phyloP scores from a whole-genome alignment of 2,329 filamentous ascomycete species.

The Xylaria sp. region DNA sequence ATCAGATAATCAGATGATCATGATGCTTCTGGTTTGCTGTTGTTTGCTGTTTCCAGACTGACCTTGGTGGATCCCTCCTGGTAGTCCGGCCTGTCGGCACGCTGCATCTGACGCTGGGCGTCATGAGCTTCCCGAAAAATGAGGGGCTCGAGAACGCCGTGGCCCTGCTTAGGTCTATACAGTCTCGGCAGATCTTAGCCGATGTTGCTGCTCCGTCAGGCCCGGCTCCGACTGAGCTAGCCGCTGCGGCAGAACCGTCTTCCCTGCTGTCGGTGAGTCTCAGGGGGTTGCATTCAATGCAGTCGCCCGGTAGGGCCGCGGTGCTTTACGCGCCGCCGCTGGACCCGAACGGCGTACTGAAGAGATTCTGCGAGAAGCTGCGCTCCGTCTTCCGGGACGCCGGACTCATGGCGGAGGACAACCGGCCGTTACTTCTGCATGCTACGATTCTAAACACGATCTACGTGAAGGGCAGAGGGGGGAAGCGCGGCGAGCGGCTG shows the following conservation, averaged over 20 bases:
- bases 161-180: slow-evolving; percentile 36
- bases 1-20: background rate
- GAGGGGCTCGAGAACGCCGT: slow-evolving; percentile 41
- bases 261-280: slow-evolving; percentile 43
- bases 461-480: slow-evolving; percentile 52
- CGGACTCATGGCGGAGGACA: slow-evolving; percentile 53
- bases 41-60: background rate
- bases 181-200: slow-evolving; percentile 38
- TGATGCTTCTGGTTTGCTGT: background rate
- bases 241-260: slow-evolving; percentile 1
- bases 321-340: slow-evolving; percentile 61
- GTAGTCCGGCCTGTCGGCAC: slow-evolving; percentile 67
- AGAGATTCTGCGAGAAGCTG: slow-evolving; percentile 53
- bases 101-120: slow-evolving; percentile 79
- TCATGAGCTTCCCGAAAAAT: slow-evolving; percentile 64
- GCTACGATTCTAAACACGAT: slow-evolving; percentile 83
- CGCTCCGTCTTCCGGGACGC: slow-evolving; percentile 48
- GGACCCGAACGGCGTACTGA: slow-evolving; percentile 48
- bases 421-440: slow-evolving; percentile 66
- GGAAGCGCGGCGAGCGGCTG: slow-evolving; percentile 35
- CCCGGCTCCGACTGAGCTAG: background rate
- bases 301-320: slow-evolving; percentile 49
- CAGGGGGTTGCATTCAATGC: slow-evolving; percentile 57
- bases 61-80: background rate
- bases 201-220: slow-evolving; percentile 12